Evolutionary conservation across 2,329 filamentous ascomycete species (phyloP).

Genomic region (Fusarium mangiferae): DNA sequence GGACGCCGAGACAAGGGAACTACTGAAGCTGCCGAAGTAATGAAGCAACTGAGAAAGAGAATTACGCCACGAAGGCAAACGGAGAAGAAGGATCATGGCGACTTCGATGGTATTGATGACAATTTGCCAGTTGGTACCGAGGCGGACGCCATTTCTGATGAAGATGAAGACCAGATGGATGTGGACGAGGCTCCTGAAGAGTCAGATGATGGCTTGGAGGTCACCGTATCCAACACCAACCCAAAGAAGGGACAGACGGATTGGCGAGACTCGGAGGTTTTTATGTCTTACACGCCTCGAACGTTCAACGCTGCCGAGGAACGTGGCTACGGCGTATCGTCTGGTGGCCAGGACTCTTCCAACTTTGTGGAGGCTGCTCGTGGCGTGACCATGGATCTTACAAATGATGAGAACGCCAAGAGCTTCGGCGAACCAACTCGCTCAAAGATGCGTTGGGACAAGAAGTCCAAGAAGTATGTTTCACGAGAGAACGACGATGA

Average conservation of each 20-base stretch:
- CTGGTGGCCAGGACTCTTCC: slow-evolving; percentile 72
- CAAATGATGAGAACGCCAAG: slow-evolving; percentile 84
- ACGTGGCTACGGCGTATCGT: slow-evolving; percentile 91
- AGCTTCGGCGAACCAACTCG: slow-evolving; percentile 81
- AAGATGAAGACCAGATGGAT: slow-evolving; percentile 50
- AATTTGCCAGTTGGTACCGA: slow-evolving; percentile 49
- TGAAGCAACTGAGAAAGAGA: slow-evolving; percentile 76
- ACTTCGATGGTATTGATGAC: slow-evolving; percentile 46
- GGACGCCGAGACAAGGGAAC: slow-evolving; percentile 75
- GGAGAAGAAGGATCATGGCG: slow-evolving; percentile 53
- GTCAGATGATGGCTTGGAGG: slow-evolving; percentile 73
- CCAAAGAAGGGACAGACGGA: slow-evolving; percentile 66
- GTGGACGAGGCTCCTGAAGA: slow-evolving; percentile 60
- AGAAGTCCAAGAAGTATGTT: slow-evolving; percentile 96
- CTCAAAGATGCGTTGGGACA: slow-evolving; percentile 91
- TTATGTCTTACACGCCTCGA: slow-evolving; percentile 95
- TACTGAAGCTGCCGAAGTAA: slow-evolving; percentile 76
- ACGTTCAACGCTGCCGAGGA: slow-evolving; percentile 86
- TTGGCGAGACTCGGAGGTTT: slow-evolving; percentile 88
- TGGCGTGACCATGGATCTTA: slow-evolving; percentile 89
- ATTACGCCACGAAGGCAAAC: slow-evolving; percentile 69
- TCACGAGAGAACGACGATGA: slow-evolving; percentile 92
- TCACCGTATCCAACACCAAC: slow-evolving; percentile 73
- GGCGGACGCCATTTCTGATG: slow-evolving; percentile 44
- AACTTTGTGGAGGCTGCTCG: slow-evolving; percentile 92